These are phyloP conservation scores for Suillus variegatus DNA, from an alignment of 768 basidiomycete genomes.

Conservation along the genomic window DNA sequence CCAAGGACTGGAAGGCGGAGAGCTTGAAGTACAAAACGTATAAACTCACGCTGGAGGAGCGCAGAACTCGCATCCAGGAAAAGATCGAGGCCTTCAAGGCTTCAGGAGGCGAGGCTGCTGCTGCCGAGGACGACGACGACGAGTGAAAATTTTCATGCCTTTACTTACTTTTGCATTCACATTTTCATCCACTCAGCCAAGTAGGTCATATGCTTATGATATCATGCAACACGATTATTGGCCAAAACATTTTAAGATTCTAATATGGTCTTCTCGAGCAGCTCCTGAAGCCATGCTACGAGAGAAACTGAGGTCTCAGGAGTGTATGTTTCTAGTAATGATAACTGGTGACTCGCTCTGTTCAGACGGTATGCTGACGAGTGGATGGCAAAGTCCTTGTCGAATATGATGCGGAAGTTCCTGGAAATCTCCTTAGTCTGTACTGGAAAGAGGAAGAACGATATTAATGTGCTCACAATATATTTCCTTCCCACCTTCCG, in stretches of 20 bases:
- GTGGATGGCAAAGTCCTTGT: constrained; percentile 48
- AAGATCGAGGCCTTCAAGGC: constrained; percentile 93
- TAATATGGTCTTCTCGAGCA: constrained; percentile 43
- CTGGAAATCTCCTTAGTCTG: constrained; percentile 35
- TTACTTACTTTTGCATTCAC: not conserved
- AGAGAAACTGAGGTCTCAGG: constrained; percentile 37
- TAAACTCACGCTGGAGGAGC: constrained; percentile 76
- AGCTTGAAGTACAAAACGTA: constrained; percentile 63
- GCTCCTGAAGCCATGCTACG: constrained; percentile 55
- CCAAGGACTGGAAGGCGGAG: constrained; percentile 91
- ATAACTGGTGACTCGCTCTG: constrained; percentile 42
- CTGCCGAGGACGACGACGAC: constrained; percentile 50
- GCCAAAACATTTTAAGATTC: constrained; percentile 17
- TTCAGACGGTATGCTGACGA: constrained; percentile 62
- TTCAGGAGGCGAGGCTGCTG: constrained; percentile 44
- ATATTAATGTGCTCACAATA: constrained; percentile 52
- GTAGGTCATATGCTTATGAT: constrained; percentile 21
- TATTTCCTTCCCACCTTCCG: constrained; percentile 79
- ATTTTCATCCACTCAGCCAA: constrained; percentile 14
- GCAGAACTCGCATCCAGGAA: constrained; percentile 75
- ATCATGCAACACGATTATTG: constrained; percentile 16
- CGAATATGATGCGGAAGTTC: constrained; percentile 62
- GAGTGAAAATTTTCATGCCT: constrained; percentile 47
- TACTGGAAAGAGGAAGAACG: constrained; percentile 1
- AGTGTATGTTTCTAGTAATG: constrained; percentile 42